Base-by-base conservation (phyloP, 148 eudicot genomes). In the Rhododendron kiyosumense region DNA sequence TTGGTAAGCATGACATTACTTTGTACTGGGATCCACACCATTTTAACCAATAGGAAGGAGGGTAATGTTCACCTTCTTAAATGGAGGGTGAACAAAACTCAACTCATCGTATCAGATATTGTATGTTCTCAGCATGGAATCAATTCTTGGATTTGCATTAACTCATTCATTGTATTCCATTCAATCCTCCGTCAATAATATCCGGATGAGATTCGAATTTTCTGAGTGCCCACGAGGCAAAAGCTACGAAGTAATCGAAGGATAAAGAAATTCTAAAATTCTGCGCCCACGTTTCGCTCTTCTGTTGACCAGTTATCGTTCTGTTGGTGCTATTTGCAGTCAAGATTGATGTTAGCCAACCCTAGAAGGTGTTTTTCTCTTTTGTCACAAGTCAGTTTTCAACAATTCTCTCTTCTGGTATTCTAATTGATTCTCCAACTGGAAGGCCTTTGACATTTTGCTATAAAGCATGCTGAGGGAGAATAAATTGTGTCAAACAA, bases 81-180 rank as follows among this genome's bases (percentile, higher is more conserved):
- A n/a, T n/a, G n/a, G n/a, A n/a, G n/a, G n/a, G n/a, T n/a, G n/a
- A n/a, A n/a, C n/a, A n/a, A n/a, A n/a, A n/a, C n/a, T n/a, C n/a
- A n/a, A n/a, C n/a, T n/a, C n/a, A 38, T 41, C 22, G 1, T 20
- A 81, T 82, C 36, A 41, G 17, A 71, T 71, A 71, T 15, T 5
- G 22, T 15, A 71, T 71, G 20, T 71, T 5, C 38, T 71, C 18
- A 0, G 15, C 38, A 13, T 0, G 76, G 84, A 82, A 41, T 82
- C 26, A 24, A 63, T 63, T 82, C 84, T n/a, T 63, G 5, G 74
- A 73, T 82, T 78, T 61, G 84, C 84, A 41, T 82, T 59, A 73
- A 52, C 32, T 41, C 52, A n/a, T 61, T 41, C 52, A n/a, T 61
- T 41, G 36, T 41, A 63, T 61, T 63, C 75, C 36, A n/a, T 49